Conservation (phyloP, 1,284 basidiomycete species). For the Ceratobasidium sp. region DNA sequence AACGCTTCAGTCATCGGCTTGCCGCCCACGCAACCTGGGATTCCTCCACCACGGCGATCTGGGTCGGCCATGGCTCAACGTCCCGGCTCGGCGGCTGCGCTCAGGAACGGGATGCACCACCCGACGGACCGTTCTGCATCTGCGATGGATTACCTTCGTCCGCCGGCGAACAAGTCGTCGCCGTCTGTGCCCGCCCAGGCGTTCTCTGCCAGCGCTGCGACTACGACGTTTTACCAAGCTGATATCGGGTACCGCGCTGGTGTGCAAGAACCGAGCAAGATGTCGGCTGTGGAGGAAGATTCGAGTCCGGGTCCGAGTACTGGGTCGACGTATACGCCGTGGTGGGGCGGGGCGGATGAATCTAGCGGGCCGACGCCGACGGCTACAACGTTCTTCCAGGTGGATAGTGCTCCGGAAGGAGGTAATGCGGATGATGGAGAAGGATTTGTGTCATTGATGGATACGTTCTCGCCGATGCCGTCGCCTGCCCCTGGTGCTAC, state of each 20-base stretch:
- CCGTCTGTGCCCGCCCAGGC: conserved; percentile 63
- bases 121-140: conserved; percentile 78
- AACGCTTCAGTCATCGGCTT: conserved; percentile 68
- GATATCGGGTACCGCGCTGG: conserved; percentile 46
- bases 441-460: conserved; percentile 90
- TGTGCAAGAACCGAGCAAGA: conserved; percentile 24
- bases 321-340: conserved; percentile 54
- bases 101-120: conserved; percentile 55
- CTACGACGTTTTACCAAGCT: conserved; percentile 64
- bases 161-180: conserved; percentile 62
- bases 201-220: conserved; percentile 67
- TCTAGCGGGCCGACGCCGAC: conserved; percentile 73
- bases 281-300: conserved; percentile 14
- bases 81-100: conserved; percentile 75
- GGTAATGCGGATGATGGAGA: conserved; percentile 62
- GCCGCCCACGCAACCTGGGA: conserved; percentile 30
- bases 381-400: conserved; percentile 71
- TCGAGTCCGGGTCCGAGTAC: conserved; percentile 7
- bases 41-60: conserved; percentile 38
- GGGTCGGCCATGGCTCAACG: conserved; percentile 54
- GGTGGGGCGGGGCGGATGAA: conserved; percentile 74
- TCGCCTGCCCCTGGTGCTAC: conserved; percentile 58
- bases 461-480: conserved; percentile 66
- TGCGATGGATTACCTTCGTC: conserved; percentile 76
- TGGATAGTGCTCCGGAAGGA: conserved; percentile 60